Evolutionary conservation across 345 rosid species (phyloP), one percentile per base, ranked within the genome.

Genomic region (Arabidopsis arenosa): DNA sequence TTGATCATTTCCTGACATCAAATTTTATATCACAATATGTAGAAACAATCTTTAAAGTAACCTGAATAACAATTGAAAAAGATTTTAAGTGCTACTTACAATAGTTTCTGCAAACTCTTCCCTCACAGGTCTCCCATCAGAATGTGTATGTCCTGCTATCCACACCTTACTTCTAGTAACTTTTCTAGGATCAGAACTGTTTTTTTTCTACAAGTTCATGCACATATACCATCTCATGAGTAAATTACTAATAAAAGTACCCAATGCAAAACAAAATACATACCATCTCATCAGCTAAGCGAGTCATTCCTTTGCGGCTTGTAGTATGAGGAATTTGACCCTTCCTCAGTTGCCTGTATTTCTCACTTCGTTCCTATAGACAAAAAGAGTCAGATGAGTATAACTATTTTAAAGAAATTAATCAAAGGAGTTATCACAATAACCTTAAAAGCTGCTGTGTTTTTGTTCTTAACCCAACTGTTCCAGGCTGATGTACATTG

Each of bases 281-380:
- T 63, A 63, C 53, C 68, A 63, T 26, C 12, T 44, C 53, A 63
- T 63, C 2, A 7, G 53, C 53, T 44, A 63, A 11, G 8, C 39
- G 39, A 63, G 0, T 2, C 23, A 63, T 14, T n/a, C 53, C 68
- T 63, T 44, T 63, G 0, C 40, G 54, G 26, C 40, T 30, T 1
- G 40, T 63, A 2, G 68, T 63, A 2, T 63, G 54, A 30, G 26
- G 54, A 45, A 63, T 63, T 9, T 63, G 40, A 14, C 10, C 17
- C 1, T 15, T 17, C 32, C 57, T 17, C 1, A 35, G 33, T 3
- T 32, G 3, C 3, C 33, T 32, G 33, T 2, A 32, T 2, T 32
- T 32, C 3, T 32, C 33, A 32, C 33, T 32, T 32, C 5, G 33
- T 32, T 32, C 33, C 33, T 32, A 32, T 3, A 3, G 33, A 32